A percentile compares a stretch with the other conserved stretches of the same genome.
Evolutionary conservation across 768 basidiomycete genomes (phyloP).

Genomic region (Candolleomyces aberdarensis): DNA sequence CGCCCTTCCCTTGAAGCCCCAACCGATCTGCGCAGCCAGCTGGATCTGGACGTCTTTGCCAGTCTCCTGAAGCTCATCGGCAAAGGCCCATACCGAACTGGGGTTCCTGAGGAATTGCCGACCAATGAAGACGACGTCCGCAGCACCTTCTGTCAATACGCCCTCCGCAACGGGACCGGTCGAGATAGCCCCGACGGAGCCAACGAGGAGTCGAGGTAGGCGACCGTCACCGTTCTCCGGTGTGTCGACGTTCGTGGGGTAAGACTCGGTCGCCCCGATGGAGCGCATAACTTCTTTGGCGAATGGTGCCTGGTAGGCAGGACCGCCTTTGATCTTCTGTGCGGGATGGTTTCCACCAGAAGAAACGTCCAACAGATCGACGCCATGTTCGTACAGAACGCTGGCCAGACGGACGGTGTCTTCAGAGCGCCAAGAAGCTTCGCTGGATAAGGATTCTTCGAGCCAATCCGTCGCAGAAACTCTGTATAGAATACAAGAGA

Average conservation of each 20-base stretch:
- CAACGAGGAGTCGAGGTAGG: slow-evolving; percentile 33
- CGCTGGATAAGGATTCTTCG: slow-evolving; percentile 52
- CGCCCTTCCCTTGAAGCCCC: slow-evolving; percentile 17
- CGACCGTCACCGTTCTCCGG: not conserved
- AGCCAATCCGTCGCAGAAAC: slow-evolving; percentile 77
- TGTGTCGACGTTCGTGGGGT: slow-evolving; percentile 6
- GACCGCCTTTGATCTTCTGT: slow-evolving; percentile 34
- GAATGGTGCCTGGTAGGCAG: slow-evolving; percentile 55
- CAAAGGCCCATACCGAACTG: slow-evolving; percentile 47
- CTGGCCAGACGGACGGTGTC: slow-evolving; percentile 63
- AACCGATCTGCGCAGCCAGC: slow-evolving; percentile 18
- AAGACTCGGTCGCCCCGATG: slow-evolving; percentile 21
- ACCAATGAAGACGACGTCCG: slow-evolving; percentile 57
- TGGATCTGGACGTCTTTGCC: slow-evolving; percentile 11
- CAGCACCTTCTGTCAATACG: slow-evolving; percentile 52
- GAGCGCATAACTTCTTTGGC: slow-evolving; percentile 50
- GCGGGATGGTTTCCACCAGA: slow-evolving; percentile 54
- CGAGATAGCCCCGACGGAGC: slow-evolving; percentile 52
- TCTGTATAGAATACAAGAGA: slow-evolving; percentile 22
- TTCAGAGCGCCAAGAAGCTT: slow-evolving; percentile 64
- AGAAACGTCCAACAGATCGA: slow-evolving; percentile 76
- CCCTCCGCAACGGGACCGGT: slow-evolving; percentile 53
- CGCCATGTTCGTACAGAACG: slow-evolving; percentile 58
- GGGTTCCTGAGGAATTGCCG: slow-evolving; percentile 62
- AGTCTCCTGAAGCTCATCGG: slow-evolving; percentile 19